These are phyloP conservation scores for Hymenoscyphus linearis DNA, from an alignment of 2,329 filamentous ascomycete species.

Conservation along the genomic window DNA sequence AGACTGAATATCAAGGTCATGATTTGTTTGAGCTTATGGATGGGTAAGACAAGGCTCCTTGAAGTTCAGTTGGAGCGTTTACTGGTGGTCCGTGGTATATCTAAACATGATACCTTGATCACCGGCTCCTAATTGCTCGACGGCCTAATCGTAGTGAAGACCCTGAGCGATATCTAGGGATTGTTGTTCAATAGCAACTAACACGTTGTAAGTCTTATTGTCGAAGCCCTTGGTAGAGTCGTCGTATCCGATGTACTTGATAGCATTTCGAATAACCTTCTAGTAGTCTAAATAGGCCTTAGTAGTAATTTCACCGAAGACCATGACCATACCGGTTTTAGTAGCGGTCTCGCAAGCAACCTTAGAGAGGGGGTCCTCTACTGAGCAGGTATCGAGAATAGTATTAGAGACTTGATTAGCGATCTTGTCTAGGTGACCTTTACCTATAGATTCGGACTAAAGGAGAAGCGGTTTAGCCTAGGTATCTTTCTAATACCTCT, in stretches of 20 bases:
- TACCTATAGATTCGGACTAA: slow-evolving; percentile 79
- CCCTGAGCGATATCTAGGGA: slow-evolving; percentile 98
- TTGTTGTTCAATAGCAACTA: slow-evolving; percentile 98
- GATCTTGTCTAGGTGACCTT: slow-evolving; percentile 95
- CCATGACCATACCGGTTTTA: slow-evolving; percentile 99
- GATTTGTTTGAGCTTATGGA: no score
- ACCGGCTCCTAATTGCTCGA: slow-evolving; percentile 97
- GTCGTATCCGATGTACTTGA: slow-evolving; percentile 99
- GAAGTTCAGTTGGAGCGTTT: no score
- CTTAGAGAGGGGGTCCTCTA: slow-evolving; percentile 94
- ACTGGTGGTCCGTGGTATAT: no score
- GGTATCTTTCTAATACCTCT: neutral
- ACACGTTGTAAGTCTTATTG: slow-evolving; percentile 99
- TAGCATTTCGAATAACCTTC: slow-evolving; percentile 86
- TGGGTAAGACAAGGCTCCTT: no score
- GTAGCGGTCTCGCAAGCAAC: slow-evolving; percentile 98
- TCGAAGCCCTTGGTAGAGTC: slow-evolving; percentile 96
- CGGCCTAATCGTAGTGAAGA: slow-evolving; percentile 94
- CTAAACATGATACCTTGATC: slow-evolving; percentile 99
- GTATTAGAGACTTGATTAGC: slow-evolving; percentile 98
- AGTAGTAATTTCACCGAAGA: slow-evolving; percentile 98
- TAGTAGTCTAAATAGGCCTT: slow-evolving; percentile 96
- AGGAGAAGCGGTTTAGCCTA: slow-evolving; percentile 13
- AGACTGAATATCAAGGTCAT: slow-evolving; percentile 59
- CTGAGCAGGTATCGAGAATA: slow-evolving; percentile 94